These are phyloP conservation scores for Ceratobasidium sp. DNA, from an alignment of 1,284 basidiomycete genomes.

Conservation along the genomic window DNA sequence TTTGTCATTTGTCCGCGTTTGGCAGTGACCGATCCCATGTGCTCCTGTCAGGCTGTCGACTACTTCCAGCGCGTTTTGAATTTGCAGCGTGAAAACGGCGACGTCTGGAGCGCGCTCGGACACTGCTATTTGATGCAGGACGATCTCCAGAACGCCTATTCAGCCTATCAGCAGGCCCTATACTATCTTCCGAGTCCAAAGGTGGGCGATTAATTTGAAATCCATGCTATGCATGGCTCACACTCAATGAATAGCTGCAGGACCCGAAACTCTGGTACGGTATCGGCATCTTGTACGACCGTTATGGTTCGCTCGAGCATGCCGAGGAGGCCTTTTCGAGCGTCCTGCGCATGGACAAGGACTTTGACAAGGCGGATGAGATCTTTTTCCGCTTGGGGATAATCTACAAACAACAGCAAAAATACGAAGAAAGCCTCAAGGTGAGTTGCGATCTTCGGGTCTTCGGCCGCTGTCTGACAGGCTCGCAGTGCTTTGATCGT, in stretches of 20 bases:
- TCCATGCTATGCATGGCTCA: conserved; percentile 24
- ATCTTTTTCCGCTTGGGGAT: conserved; percentile 98
- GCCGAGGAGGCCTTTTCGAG: conserved; percentile 98
- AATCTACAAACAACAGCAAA: conserved; percentile 99
- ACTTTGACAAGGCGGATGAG: conserved; percentile 99
- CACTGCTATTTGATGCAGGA: conserved; percentile 99
- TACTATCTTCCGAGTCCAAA: conserved; percentile 97
- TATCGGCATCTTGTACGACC: conserved; percentile 98
- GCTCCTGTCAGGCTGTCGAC: conserved; percentile 79
- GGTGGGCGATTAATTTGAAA: conserved; percentile 57
- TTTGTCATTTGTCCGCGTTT: conserved; percentile 52
- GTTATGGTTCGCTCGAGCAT: conserved; percentile 97
- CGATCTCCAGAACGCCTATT: conserved; percentile 97
- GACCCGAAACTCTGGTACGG: conserved; percentile 99
- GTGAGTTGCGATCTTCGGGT: conserved; percentile 53
- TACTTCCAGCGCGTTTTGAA: conserved; percentile 92
- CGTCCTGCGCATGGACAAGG: conserved; percentile 94
- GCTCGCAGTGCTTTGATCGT: conserved; percentile 83
- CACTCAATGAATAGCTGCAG: conserved; percentile 52
- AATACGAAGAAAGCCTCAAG: conserved; percentile 84
- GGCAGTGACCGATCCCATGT: neutral
- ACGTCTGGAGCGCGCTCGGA: conserved; percentile 93
- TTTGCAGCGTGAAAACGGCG: conserved; percentile 91
- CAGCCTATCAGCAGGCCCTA: conserved; percentile 97
- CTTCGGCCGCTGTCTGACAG: conserved; percentile 25